Evolutionary conservation across 768 basidiomycete species (phyloP), one percentile per base, ranked within the genome.

Genomic region (Amanita rubescens): DNA sequence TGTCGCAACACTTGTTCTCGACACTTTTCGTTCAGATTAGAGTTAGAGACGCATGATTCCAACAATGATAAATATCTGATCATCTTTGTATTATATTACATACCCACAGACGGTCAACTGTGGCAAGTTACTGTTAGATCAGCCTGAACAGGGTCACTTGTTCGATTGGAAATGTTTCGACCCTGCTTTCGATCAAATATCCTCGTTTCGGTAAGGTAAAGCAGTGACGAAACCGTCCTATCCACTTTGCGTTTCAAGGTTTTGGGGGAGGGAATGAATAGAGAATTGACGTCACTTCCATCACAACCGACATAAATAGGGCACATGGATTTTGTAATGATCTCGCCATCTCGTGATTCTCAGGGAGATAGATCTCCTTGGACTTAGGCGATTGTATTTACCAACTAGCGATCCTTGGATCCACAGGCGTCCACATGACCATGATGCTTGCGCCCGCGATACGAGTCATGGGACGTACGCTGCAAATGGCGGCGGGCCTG

Each of bases 1-100:
- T 91, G 41, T 86, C 87, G 35, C 92, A 94, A 62, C 90, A 86
- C 62, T 73, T 97, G 47, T 97, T 94, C 68, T 91, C 94, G 20
- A 94, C 94, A n/a, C 74, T 98, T 15, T 96, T 97, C 62, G 84
- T 95, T 19, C 70, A 79, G 52, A 78, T 85, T 43, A 69, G 75
- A 15, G 66, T 91, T 38, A 62, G 65, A 32, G 65, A 73, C 57
- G 57, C 58, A 12, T 46, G 34, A 55, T 25, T 11, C 17, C 41
- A 25, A n/a, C n/a, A 15, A 45, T 30, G 27, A n/a, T n/a, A n/a
- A 45, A n/a, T 14, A 45, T 43, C 42, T 14, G n/a, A 44, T 25
- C 25, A 12, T 44, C 38, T 2, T n/a, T 17, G 15, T 19, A 4
- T 14, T 22, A 0, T 1, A 27, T 25, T 1, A 25, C 5, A 27